Percentiles rank a stretch among this genome's conserved stretches.
phyloP scores from a whole-genome alignment of 2,329 filamentous ascomycete species.

The Botrytis hyacinthi region DNA sequence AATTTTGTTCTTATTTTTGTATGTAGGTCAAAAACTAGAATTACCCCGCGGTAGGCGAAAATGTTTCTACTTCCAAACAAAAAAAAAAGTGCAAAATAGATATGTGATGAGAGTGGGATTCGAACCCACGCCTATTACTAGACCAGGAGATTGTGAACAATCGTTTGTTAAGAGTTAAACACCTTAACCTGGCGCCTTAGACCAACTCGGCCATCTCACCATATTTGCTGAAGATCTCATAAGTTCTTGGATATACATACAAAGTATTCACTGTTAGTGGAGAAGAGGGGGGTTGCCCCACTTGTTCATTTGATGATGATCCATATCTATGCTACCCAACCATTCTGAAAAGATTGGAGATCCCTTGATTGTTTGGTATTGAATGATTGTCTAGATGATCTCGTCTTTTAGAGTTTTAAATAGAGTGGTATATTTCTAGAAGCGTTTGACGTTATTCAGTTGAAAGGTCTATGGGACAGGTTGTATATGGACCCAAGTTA shows the following conservation, averaged over 20 bases:
- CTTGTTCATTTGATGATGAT: background rate
- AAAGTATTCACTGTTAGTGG: background rate
- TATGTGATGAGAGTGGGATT: constrained; percentile 3
- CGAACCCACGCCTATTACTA: constrained; percentile 12
- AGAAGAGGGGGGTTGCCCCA: background rate
- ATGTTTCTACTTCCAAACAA: background rate
- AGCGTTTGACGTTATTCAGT: background rate
- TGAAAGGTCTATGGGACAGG: background rate
- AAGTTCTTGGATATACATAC: fast-evolving
- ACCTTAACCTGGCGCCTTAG: constrained; percentile 15
- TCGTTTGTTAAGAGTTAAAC: background rate
- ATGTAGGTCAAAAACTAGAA: background rate
- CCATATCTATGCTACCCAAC: background rate
- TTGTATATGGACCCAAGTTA: background rate
- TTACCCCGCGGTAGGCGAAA: background rate
- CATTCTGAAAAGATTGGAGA: background rate
- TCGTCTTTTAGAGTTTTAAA: background rate
- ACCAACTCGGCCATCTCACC: constrained; percentile 14
- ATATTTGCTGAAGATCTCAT: fast-evolving
- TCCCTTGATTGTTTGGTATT: background rate
- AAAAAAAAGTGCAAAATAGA: background rate
- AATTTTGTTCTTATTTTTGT: background rate
- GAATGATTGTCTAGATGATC: background rate
- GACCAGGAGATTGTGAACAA: constrained; percentile 2
- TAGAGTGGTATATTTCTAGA: background rate